Evolutionary conservation across 345 rosid species (phyloP), one percentile per base, ranked within the genome.

Genomic region (Passiflora organensis): DNA sequence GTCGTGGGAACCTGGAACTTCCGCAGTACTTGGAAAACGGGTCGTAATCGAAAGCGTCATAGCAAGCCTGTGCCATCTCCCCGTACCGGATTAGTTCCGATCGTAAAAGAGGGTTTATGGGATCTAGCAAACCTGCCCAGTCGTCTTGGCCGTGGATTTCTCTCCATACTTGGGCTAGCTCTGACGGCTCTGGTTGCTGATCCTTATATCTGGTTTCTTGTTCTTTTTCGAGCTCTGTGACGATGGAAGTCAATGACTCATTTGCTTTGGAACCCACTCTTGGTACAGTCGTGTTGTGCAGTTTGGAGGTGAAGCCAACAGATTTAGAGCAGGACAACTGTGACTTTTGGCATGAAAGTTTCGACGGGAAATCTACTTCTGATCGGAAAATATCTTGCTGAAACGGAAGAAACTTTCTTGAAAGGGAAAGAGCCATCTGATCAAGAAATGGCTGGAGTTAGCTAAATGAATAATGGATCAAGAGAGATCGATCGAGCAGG

Each of bases 51-150:
- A 87, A 87, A 22, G 83, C 95, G 45, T 90, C 95, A 62, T 87
- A 87, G 59, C 89, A 81, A 6, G 95, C 84, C 16, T 85, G 89
- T 0, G 94, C 88, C 89, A 87, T 78, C 77, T 90, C 97, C 9
- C 97, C 97, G 62, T 87, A 90, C 1, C 91, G 86, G 53, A 90
- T 81, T 6, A 90, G 73, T 51, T 90, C 97, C 5, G 95, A 74
- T 34, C 95, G 78, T 1, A 90, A 52, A 25, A 85, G 69, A 14
- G 91, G 89, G 43, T 90, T 91, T 72, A 87, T 72, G 0, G 94
- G 95, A 32, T 90, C 94, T 16, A 85, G 72, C 67, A 87, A 24
- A 49, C 85, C 91, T 1, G 59, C 74, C 96, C 97, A 83, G 34
- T 83, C 94, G 16, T 83, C 84, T 60, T 80, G 53, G 20, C 97